These are phyloP conservation scores for Hyaloperonospora arabidopsidis DNA, from an alignment of 352 stramenopile species.

Conservation along the genomic window DNA sequence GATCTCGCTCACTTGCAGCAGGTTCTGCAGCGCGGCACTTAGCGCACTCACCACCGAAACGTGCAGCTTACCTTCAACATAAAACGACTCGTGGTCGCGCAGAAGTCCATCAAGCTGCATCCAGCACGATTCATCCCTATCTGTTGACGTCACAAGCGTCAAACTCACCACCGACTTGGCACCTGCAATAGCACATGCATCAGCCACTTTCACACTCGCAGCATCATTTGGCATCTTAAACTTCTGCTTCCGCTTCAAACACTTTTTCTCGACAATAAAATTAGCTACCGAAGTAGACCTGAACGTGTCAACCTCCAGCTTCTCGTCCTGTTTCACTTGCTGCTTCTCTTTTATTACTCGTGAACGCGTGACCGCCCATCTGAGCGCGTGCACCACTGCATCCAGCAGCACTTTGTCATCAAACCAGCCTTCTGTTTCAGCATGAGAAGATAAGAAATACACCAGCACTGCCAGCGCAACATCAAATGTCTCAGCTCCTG, in stretches of 20 bases:
- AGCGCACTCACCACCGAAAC: constrained; percentile 28
- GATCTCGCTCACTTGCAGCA: constrained; percentile 34
- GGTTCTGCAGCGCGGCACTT: constrained; percentile 32
- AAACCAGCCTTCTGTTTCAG: constrained; percentile 31
- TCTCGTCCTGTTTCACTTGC: constrained; percentile 10
- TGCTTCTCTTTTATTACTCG: constrained; percentile 18
- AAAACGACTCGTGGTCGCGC: constrained; percentile 25
- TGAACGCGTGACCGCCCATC: constrained; percentile 10
- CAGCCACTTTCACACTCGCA: not conserved
- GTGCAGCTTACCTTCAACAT: constrained; percentile 26
- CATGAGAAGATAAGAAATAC: constrained; percentile 31
- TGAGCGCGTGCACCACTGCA: constrained; percentile 22
- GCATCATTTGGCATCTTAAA: not conserved
- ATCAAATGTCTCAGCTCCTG: constrained; percentile 1
- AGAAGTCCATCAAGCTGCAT: constrained; percentile 24
- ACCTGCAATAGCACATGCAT: not conserved
- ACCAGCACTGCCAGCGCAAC: constrained; percentile 33
- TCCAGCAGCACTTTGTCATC: constrained; percentile 27
- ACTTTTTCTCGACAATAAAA: constrained; percentile 32
- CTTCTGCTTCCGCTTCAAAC: constrained; percentile 44
- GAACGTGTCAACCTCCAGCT: not conserved
- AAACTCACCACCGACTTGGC: not conserved
- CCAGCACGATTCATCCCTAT: constrained; percentile 5
- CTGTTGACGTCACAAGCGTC: not conserved
- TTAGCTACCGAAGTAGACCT: not conserved